phyloP scores from a whole-genome alignment of 2,329 filamentous ascomycete species.

The Phialophora expanda region DNA sequence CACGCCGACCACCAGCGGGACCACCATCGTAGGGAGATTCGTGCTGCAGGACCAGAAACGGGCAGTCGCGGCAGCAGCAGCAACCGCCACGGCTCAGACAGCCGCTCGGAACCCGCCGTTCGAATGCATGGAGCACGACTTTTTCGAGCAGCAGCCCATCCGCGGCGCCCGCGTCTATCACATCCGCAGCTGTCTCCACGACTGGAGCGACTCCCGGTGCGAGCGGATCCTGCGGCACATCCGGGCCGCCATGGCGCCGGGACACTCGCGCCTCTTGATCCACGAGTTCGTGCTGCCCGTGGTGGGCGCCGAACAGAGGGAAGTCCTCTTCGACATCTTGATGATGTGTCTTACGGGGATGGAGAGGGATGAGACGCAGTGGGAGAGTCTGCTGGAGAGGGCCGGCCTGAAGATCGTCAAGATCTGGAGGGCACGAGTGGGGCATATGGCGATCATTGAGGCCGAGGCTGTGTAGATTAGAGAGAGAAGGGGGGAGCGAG shows the following conservation, averaged over 20 bases:
- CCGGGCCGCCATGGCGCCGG: constrained; percentile 6
- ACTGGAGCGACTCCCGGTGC: neutral
- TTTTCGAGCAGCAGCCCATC: neutral
- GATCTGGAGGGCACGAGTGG: constrained; percentile 11
- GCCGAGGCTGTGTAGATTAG: constrained; percentile 1
- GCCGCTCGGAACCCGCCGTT: neutral
- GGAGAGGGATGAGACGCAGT: constrained; percentile 12
- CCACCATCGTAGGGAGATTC: neutral
- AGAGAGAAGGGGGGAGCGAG: neutral
- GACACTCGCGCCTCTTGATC: constrained; percentile 9
- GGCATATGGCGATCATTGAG: neutral
- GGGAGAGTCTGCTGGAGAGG: neutral
- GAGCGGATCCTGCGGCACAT: constrained; percentile 2
- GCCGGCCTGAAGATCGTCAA: constrained; percentile 9
- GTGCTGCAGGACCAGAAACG: constrained; percentile 9
- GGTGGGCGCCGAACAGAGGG: constrained; percentile 3
- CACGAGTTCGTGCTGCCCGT: constrained; percentile 19
- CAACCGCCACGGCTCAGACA: neutral
- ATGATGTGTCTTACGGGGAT: constrained; percentile 9
- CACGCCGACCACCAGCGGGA: neutral
- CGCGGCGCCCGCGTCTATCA: neutral
- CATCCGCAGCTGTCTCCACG: constrained; percentile 6
- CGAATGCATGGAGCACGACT: neutral
- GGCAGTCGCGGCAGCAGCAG: neutral
- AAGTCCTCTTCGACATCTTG: constrained; percentile 15